Evolutionary conservation across 2,329 filamentous ascomycete genomes (phyloP).

Genomic region (Aaosphaeria pasadenensis): DNA sequence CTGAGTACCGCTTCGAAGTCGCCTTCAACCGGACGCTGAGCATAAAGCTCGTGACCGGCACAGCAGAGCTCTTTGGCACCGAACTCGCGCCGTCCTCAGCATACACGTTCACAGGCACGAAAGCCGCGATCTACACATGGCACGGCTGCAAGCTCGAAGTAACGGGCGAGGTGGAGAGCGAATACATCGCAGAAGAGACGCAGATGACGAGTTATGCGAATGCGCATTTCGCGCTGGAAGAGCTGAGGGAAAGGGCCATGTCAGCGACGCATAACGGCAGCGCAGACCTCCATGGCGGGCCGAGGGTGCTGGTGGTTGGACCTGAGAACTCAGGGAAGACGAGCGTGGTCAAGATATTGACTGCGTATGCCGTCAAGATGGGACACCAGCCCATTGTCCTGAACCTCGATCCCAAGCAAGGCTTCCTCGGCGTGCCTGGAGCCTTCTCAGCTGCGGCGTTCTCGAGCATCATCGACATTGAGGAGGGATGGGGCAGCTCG

Average conservation of each 20-base stretch:
- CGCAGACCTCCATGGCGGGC: slow-evolving; percentile 48
- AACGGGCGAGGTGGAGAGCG: slow-evolving; percentile 64
- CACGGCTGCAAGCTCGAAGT: slow-evolving; percentile 85
- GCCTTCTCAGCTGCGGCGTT: slow-evolving; percentile 85
- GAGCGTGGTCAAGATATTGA: slow-evolving; percentile 71
- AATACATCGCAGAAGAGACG: slow-evolving; percentile 74
- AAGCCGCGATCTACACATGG: slow-evolving; percentile 89
- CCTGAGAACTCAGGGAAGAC: slow-evolving; percentile 80
- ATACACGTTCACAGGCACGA: slow-evolving; percentile 78
- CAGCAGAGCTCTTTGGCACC: slow-evolving; percentile 90
- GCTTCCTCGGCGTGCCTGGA: slow-evolving; percentile 57
- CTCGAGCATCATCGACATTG: slow-evolving; percentile 81
- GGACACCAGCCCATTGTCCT: slow-evolving; percentile 76
- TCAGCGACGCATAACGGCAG: slow-evolving; percentile 48
- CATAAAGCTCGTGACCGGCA: slow-evolving; percentile 69
- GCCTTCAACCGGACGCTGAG: slow-evolving; percentile 30
- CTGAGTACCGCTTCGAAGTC: slow-evolving; percentile 46
- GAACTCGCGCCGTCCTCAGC: slow-evolving; percentile 79
- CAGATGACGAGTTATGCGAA: slow-evolving; percentile 79
- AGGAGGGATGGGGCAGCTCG: slow-evolving; percentile 84
- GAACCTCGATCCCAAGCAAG: slow-evolving; percentile 79
- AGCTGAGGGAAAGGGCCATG: slow-evolving; percentile 62
- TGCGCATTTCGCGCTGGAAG: slow-evolving; percentile 81
- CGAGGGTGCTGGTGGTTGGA: slow-evolving; percentile 81
- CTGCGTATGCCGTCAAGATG: slow-evolving; percentile 73